Evolutionary conservation across 495 filamentous ascomycete species (phyloP).

Genomic region (Diplogelasinospora grovesii): DNA sequence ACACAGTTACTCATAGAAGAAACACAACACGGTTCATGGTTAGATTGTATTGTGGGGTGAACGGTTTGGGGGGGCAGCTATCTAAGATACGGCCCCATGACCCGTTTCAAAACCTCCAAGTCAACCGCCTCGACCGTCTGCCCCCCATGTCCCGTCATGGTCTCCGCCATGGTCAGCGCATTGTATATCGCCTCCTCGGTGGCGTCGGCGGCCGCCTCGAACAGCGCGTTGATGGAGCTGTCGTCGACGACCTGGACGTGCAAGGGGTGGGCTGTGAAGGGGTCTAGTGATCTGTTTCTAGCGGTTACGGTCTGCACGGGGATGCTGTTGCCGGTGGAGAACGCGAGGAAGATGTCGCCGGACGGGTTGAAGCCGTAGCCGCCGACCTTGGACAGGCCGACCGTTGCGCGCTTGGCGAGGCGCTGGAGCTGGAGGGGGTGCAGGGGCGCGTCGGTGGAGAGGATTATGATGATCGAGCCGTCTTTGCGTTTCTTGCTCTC

Average conservation of each 20-base stretch:
- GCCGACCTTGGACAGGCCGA: conserved; percentile 43
- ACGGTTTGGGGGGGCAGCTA: too few species aligned
- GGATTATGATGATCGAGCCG: conserved; percentile 48
- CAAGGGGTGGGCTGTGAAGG: conserved; percentile 31
- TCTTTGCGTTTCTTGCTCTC: conserved; percentile 37
- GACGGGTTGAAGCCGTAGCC: conserved; percentile 43
- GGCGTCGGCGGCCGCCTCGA: conserved; percentile 43
- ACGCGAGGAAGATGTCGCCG: conserved; percentile 49
- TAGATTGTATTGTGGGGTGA: too few species aligned
- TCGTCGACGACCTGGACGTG: conserved; percentile 39
- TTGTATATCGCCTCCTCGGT: conserved; percentile 51
- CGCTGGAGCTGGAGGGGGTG: conserved; percentile 45
- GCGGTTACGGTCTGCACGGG: conserved; percentile 29
- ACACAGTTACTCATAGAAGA: too few species aligned
- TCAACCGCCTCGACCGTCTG: conserved; percentile 35
- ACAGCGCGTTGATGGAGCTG: conserved; percentile 41
- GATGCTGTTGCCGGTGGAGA: conserved; percentile 42
- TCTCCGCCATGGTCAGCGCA: conserved; percentile 43
- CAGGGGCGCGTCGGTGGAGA: conserved; percentile 47
- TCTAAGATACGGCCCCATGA: too few species aligned
- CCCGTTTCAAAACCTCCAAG: too few species aligned
- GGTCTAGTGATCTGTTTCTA: conserved; percentile 19
- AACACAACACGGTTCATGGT: too few species aligned
- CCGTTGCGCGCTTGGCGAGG: conserved; percentile 45
- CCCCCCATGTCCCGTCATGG: conserved; percentile 35